These are phyloP conservation scores for Tuber calosporum DNA, from an alignment of 495 filamentous ascomycete genomes.

Conservation along the genomic window DNA sequence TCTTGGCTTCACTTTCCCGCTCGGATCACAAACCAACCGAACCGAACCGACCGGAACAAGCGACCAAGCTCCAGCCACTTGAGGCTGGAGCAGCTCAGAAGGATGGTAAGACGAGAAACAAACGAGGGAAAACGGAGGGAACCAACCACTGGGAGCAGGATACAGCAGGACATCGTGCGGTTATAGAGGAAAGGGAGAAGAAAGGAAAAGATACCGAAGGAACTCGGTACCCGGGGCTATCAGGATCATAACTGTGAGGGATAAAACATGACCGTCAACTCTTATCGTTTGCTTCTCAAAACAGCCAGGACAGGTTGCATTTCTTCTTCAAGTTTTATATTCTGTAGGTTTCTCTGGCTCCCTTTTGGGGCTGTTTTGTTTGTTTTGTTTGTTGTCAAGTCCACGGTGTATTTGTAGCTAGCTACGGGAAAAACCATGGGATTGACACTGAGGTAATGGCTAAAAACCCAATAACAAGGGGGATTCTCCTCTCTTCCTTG, in stretches of 20 bases:
- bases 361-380: too few species aligned
- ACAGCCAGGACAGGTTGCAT: too few species aligned
- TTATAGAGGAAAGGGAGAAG: background rate
- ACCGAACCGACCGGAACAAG: background rate
- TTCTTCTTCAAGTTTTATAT: too few species aligned
- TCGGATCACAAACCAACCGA: background rate
- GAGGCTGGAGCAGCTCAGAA: background rate
- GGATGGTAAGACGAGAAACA: background rate
- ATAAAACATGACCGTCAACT: too few species aligned
- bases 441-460: too few species aligned
- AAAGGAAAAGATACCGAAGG: background rate
- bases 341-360: too few species aligned
- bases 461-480: too few species aligned
- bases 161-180: background rate
- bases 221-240: background rate
- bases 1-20: background rate
- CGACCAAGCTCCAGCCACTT: background rate
- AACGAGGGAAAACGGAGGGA: background rate
- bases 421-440: too few species aligned
- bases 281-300: too few species aligned
- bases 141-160: background rate
- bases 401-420: too few species aligned
- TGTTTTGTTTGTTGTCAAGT: too few species aligned
- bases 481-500: too few species aligned
- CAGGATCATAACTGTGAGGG: background rate